Evolutionary conservation across 1,284 basidiomycete species (phyloP).

Genomic region (Ustilago xerochloae): DNA sequence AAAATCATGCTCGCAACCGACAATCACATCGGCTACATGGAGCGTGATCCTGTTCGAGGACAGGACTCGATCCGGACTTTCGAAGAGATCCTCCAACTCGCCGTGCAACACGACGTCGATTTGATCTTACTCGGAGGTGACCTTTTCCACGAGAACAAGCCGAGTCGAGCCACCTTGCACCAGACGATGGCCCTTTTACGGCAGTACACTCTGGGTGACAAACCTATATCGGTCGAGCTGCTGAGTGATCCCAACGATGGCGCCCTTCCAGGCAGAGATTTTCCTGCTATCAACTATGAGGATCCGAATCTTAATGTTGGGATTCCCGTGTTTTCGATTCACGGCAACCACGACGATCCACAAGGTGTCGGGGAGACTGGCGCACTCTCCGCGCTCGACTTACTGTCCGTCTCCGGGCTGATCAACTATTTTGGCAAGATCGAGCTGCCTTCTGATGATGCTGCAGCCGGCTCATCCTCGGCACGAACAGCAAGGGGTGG

Average conservation of each 20-base stretch:
- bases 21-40: slow-evolving; percentile 83
- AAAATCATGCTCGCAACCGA: slow-evolving; percentile 66
- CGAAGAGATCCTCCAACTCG: slow-evolving; percentile 89
- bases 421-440: slow-evolving; percentile 97
- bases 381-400: slow-evolving; percentile 91
- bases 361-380: slow-evolving; percentile 89
- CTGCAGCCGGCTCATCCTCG: slow-evolving; percentile 20
- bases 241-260: slow-evolving; percentile 90
- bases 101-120: slow-evolving; percentile 76
- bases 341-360: slow-evolving; percentile 99
- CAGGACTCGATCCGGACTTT: slow-evolving; percentile 96
- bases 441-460: slow-evolving; percentile 69
- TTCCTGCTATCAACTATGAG: slow-evolving; percentile 96
- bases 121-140: slow-evolving; percentile 88
- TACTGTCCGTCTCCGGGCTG: slow-evolving; percentile 91
- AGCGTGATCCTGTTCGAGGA: slow-evolving; percentile 92
- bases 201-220: slow-evolving; percentile 88
- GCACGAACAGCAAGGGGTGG: slow-evolving; percentile 67
- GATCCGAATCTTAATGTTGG: slow-evolving; percentile 94
- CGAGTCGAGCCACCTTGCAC: slow-evolving; percentile 82
- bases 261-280: slow-evolving; percentile 67
- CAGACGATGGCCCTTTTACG: slow-evolving; percentile 83
- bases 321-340: slow-evolving; percentile 97
- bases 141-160: slow-evolving; percentile 97
- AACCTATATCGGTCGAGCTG: slow-evolving; percentile 87